Evolutionary conservation across 139 green algal species (phyloP).

Genomic region (Gonium pectorale): DNA sequence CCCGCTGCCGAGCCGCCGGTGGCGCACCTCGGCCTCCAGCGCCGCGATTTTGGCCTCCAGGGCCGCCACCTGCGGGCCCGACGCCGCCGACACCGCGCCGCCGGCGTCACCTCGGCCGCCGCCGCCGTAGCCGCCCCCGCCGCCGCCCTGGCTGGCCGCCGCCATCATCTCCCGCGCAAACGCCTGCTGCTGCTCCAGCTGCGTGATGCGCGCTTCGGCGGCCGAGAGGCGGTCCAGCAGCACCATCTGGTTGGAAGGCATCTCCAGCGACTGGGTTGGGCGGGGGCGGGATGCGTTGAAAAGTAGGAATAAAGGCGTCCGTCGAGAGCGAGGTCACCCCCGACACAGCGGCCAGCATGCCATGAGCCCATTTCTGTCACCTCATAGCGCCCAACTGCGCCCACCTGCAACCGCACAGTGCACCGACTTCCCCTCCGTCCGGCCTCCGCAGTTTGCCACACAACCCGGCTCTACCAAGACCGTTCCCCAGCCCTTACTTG

Average conservation of each 20-base stretch:
- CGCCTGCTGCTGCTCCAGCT: constrained; percentile 46
- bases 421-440: too few species aligned
- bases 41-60: constrained; percentile 36
- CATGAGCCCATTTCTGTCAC: too few species aligned
- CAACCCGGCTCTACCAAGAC: too few species aligned
- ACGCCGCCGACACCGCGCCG: not conserved
- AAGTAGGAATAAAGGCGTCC: too few species aligned
- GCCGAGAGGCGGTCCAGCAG: constrained; percentile 35
- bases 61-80: constrained; percentile 22
- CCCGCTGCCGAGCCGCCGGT: not conserved
- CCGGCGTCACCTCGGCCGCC: not conserved
- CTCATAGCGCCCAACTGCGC: too few species aligned
- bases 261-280: constrained; percentile 8
- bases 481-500: not conserved
- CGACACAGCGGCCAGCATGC: too few species aligned
- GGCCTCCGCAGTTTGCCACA: too few species aligned
- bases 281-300: too few species aligned
- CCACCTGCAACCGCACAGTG: too few species aligned
- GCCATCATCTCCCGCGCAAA: constrained; percentile 34
- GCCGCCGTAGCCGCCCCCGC: not conserved
- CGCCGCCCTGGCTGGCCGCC: constrained; percentile 11
- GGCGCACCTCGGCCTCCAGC: constrained; percentile 26
- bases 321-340: too few species aligned
- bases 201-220: constrained; percentile 33
- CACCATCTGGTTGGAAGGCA: constrained; percentile 29